Percentiles rank a stretch among this genome's conserved stretches.
Evolutionary conservation across 352 stramenopile species (phyloP).

Genomic region (Pythium folliculosum): DNA sequence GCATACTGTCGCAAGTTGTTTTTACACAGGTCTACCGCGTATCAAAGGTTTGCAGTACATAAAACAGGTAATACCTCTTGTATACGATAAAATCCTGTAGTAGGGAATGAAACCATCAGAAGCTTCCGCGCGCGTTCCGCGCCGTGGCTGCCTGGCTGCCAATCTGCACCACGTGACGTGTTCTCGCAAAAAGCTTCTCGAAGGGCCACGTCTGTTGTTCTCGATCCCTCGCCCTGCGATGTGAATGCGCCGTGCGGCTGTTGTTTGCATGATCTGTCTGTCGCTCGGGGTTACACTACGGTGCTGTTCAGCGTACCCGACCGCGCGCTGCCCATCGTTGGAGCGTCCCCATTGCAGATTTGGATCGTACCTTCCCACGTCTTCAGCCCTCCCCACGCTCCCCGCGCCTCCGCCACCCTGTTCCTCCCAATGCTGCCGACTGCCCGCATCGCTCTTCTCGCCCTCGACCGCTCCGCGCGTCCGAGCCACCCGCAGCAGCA

Average conservation of each 20-base stretch:
- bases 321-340: background rate
- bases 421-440: slow-evolving; percentile 26
- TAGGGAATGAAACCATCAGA: slow-evolving; percentile 24
- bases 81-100: background rate
- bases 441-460: slow-evolving; percentile 13
- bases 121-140: slow-evolving; percentile 28
- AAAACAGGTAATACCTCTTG: slow-evolving; percentile 2
- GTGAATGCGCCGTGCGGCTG: background rate
- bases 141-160: slow-evolving; percentile 17
- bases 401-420: slow-evolving; percentile 11
- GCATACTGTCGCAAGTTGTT: background rate
- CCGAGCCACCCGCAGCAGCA: background rate
- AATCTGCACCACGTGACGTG: slow-evolving; percentile 22
- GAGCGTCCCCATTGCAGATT: slow-evolving; percentile 14
- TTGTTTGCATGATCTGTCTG: slow-evolving; percentile 17
- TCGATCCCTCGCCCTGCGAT: background rate
- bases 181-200: slow-evolving; percentile 31
- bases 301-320: too few relatives aligned
- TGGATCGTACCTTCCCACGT: slow-evolving; percentile 24
- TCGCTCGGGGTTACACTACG: background rate
- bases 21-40: background rate
- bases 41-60: background rate
- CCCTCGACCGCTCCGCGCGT: background rate
- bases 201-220: slow-evolving; percentile 11
- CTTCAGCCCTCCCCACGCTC: background rate